Percentiles rank a stretch among this genome's conserved stretches.
These are phyloP conservation scores for Scheffersomyces stipitis DNA, from an alignment of 805 yeast species.

Conservation along the genomic window DNA sequence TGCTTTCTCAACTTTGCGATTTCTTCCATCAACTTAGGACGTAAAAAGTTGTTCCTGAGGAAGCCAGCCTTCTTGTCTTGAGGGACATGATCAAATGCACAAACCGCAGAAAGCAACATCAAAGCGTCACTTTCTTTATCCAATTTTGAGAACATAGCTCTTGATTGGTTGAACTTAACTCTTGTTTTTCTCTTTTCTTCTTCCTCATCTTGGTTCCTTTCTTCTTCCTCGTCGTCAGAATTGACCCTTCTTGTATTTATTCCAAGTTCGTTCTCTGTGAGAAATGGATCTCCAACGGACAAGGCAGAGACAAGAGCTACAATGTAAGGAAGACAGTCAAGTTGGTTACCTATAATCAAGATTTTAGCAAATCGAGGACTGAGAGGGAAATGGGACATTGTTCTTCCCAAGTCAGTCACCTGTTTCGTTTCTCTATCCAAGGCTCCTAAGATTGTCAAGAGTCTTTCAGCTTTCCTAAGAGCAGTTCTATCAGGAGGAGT, in stretches of 20 bases:
- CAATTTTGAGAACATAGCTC: conserved; percentile 59
- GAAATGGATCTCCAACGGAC: conserved; percentile 91
- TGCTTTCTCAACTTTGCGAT: conserved; percentile 79
- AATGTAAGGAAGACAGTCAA: conserved; percentile 81
- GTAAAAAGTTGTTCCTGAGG: conserved; percentile 60
- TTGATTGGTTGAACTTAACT: conserved; percentile 55
- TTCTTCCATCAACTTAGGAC: conserved; percentile 84
- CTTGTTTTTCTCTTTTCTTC: conserved; percentile 45
- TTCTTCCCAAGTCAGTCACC: conserved; percentile 76
- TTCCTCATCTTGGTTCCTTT: conserved; percentile 35
- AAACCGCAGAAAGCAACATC: conserved; percentile 72
- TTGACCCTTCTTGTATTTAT: conserved; percentile 27
- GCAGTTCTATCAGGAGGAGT: conserved; percentile 77
- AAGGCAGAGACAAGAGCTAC: conserved; percentile 89
- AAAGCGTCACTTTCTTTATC: conserved; percentile 78
- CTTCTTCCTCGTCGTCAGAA: conserved; percentile 33
- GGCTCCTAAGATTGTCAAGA: conserved; percentile 78
- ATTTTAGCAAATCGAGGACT: conserved; percentile 93
- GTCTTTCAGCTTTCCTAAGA: conserved; percentile 62
- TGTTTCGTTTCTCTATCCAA: conserved; percentile 49
- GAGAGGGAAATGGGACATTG: conserved; percentile 89
- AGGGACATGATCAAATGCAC: conserved; percentile 82
- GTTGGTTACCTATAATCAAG: conserved; percentile 83
- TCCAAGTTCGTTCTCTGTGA: conserved; percentile 73
- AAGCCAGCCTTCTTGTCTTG: conserved; percentile 46